Percentiles rank a stretch among this genome's conserved stretches.
Evolutionary conservation across 768 basidiomycete genomes (phyloP).

Genomic region (Suillus lakei): DNA sequence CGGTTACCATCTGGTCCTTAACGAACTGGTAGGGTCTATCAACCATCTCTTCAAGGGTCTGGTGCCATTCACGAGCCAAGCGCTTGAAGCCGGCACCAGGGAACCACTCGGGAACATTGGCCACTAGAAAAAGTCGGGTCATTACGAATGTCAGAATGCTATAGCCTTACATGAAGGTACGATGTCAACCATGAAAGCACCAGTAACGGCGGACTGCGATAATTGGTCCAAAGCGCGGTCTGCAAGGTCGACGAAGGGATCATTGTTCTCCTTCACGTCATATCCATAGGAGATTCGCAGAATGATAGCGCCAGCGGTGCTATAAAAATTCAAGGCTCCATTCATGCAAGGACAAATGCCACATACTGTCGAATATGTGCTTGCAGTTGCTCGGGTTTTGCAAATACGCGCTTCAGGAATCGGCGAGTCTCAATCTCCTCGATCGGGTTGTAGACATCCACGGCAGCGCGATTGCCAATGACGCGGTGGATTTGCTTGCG

Average conservation of each 20-base stretch:
- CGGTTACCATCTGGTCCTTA: conserved; percentile 60
- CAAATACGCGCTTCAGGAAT: conserved; percentile 46
- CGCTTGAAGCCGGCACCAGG: conserved; percentile 60
- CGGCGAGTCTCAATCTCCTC: conserved; percentile 47
- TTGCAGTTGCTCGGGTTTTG: conserved; percentile 40
- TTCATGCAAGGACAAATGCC: background rate
- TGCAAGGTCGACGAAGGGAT: conserved; percentile 57
- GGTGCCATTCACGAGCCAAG: conserved; percentile 58
- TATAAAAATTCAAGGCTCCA: conserved; percentile 17
- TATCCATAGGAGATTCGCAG: conserved; percentile 60
- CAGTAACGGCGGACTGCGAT: conserved; percentile 50
- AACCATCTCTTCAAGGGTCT: conserved; percentile 59
- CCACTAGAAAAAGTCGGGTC: conserved; percentile 31
- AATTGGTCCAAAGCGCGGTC: conserved; percentile 57
- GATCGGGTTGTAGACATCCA: conserved; percentile 38
- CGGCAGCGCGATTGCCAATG: conserved; percentile 44
- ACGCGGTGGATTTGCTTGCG: conserved; percentile 45
- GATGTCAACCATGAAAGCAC: conserved; percentile 54
- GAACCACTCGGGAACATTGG: conserved; percentile 59
- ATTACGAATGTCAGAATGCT: background rate
- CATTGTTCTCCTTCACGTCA: conserved; percentile 52
- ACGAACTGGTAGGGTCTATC: conserved; percentile 60
- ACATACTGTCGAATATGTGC: conserved; percentile 47
- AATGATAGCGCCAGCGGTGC: conserved; percentile 57
- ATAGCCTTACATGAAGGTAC: conserved; percentile 45